phyloP scores from a whole-genome alignment of 495 filamentous ascomycete species.

The Aspergillus conjunctus region DNA sequence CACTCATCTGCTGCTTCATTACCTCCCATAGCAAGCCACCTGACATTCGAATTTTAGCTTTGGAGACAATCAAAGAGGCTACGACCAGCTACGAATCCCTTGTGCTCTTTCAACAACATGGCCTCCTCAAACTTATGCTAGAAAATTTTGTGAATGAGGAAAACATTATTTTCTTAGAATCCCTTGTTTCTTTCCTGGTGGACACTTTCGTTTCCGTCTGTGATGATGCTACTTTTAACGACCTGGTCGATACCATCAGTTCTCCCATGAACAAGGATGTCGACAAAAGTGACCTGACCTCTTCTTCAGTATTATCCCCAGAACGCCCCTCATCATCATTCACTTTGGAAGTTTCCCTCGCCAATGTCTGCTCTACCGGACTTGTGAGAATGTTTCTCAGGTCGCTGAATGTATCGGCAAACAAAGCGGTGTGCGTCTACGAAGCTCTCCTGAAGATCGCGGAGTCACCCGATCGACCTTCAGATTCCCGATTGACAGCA shows the following conservation, averaged over 20 bases:
- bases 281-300: constrained; percentile 25
- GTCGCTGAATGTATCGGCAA: constrained; percentile 42
- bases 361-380: constrained; percentile 46
- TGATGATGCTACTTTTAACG: constrained; percentile 39
- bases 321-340: constrained; percentile 38
- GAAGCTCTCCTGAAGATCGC: constrained; percentile 44
- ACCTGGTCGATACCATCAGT: constrained; percentile 37
- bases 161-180: constrained; percentile 53
- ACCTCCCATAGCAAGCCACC: constrained; percentile 62
- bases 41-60: constrained; percentile 65
- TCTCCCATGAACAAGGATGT: constrained; percentile 43
- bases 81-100: constrained; percentile 55
- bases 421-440: constrained; percentile 42
- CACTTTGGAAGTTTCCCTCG: constrained; percentile 41
- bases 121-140: constrained; percentile 44
- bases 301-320: constrained; percentile 26
- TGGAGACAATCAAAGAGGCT: constrained; percentile 67
- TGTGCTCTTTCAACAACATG: constrained; percentile 37
- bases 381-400: constrained; percentile 50
- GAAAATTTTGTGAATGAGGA: constrained; percentile 48
- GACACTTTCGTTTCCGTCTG: constrained; percentile 36
- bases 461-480: constrained; percentile 42
- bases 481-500: constrained; percentile 74
- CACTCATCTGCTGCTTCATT: constrained; percentile 67
- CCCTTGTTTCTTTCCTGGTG: constrained; percentile 47